Conservation (phyloP, 2,329 filamentous ascomycete genomes). For the Penicillium griseofulvum region DNA sequence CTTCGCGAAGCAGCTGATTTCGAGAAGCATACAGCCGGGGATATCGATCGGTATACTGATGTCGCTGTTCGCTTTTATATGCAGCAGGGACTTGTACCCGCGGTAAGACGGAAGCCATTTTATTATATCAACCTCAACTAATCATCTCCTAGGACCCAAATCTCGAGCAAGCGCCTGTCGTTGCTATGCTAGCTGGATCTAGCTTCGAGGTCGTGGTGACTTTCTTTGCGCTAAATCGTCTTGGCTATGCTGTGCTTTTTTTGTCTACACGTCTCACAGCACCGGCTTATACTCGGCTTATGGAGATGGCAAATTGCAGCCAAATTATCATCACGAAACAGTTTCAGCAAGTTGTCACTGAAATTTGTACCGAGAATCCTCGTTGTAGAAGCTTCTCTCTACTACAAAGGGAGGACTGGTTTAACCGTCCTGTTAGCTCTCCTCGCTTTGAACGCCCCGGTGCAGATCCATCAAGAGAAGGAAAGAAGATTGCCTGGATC, state of each 20-base stretch:
- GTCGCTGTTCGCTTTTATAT: slow-evolving; percentile 20
- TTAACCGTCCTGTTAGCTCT: slow-evolving; percentile 13
- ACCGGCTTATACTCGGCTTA: slow-evolving; percentile 50
- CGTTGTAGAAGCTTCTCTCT: slow-evolving; percentile 21
- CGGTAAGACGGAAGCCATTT: slow-evolving; percentile 4
- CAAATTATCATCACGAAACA: slow-evolving; percentile 20
- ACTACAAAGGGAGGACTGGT: slow-evolving; percentile 21
- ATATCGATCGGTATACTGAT: slow-evolving; percentile 24
- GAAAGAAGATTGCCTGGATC: slow-evolving; percentile 43
- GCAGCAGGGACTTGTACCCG: slow-evolving; percentile 15
- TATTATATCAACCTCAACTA: not conserved
- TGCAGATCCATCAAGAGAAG: slow-evolving; percentile 24
- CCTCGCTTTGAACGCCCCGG: slow-evolving; percentile 12
- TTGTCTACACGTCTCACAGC: slow-evolving; percentile 55
- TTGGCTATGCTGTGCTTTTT: slow-evolving; percentile 57
- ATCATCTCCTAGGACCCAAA: slow-evolving; percentile 18
- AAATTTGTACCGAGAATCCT: slow-evolving; percentile 17
- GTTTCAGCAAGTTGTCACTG: slow-evolving; percentile 18
- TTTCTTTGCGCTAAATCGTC: slow-evolving; percentile 53
- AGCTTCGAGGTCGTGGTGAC: slow-evolving; percentile 57
- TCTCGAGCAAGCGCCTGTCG: slow-evolving; percentile 37
- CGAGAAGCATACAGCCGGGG: slow-evolving; percentile 21
- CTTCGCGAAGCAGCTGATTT: slow-evolving; percentile 18
- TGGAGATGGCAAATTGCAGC: slow-evolving; percentile 42
- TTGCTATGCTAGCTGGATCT: slow-evolving; percentile 55